Base-by-base conservation (phyloP, 139 green algal species). In the Coelastrella sp. region DNA sequence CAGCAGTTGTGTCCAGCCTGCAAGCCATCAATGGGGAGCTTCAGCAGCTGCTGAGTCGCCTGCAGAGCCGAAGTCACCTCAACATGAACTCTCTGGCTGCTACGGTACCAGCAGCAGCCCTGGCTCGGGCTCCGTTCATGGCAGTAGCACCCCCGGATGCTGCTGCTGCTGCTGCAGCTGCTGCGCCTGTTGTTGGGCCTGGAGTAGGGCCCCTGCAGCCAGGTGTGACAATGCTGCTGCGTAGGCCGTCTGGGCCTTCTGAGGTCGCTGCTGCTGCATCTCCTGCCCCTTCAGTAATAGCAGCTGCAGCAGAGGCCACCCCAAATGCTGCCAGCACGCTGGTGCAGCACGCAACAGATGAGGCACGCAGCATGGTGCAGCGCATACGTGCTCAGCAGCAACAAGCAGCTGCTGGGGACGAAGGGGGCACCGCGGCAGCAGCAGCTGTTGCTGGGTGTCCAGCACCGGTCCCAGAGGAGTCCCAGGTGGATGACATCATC, bases 1-100 rank as follows among this genome's bases (percentile, higher is more conserved):
- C 94, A 14, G 66, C 88, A 7, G 90, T 94, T 4, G 75, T 97
- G 63, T 80, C 94, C 35, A 88, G 91, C 74, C 84, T 94, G 24
- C 82, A 92, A 75, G 84, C 92, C 24, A 89, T 92, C 14, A 94
- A 95, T 74, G 82, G 87, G 5, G 68, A 89, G 73, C 92, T 95
- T 60, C 90, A 94, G 61, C 35, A 82, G 1, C 70, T 88, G 19
- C 78, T 95, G 59, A 72, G 35, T 8, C 76, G 89, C 72, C 87
- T 95, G 88, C 87, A 91, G 63, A 74, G 35, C 11, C 85, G 92
- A 49, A 87, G 84, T 70, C 56, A 92, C 87, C 87, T 87, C 12
- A 57, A 76, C 9, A 56, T 76, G 24, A 25, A 60, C 25, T 82
- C 27, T 22, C 15, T 78, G n/a, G 25, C 82, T 78, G 82, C 63